A percentile compares a stretch with the other conserved stretches of the same genome.
phyloP scores from a whole-genome alignment of 768 basidiomycete species.

The Mycena olivaceomarginata region DNA sequence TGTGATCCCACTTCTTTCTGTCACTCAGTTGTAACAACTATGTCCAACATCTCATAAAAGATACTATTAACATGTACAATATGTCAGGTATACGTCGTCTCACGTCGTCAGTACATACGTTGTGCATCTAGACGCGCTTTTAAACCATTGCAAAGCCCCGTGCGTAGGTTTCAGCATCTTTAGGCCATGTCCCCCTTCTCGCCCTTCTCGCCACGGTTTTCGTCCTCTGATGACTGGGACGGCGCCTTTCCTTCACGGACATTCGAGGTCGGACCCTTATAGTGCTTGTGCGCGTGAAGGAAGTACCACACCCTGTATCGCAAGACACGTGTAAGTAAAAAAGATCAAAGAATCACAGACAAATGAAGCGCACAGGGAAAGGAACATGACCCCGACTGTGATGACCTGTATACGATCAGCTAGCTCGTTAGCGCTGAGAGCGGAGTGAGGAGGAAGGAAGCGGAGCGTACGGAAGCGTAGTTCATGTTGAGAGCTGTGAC shows the following conservation, averaged over 20 bases:
- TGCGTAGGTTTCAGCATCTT: too few species aligned
- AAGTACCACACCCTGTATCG: slow-evolving; percentile 70
- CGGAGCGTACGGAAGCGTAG: slow-evolving; percentile 78
- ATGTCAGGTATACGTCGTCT: not conserved
- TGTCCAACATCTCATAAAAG: too few species aligned
- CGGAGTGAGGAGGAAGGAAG: not conserved
- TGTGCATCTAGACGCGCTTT: not conserved
- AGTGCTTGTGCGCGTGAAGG: slow-evolving; percentile 71
- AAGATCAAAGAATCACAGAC: not conserved
- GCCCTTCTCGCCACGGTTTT: not conserved
- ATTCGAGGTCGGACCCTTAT: slow-evolving; percentile 76
- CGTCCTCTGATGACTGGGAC: not conserved
- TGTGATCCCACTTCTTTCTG: too few species aligned
- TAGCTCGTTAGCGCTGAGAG: not conserved
- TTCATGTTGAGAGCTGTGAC: slow-evolving; percentile 87
- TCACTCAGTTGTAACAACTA: too few species aligned
- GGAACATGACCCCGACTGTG: slow-evolving; percentile 69
- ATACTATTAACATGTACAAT: too few species aligned
- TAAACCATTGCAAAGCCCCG: not conserved
- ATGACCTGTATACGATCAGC: slow-evolving; percentile 60
- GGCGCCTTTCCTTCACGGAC: slow-evolving; percentile 51
- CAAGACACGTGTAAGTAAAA: slow-evolving; percentile 19
- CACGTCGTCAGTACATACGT: not conserved
- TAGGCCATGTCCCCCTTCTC: slow-evolving; percentile 37
- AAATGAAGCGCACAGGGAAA: slow-evolving; percentile 67